A percentile compares a stretch with the other conserved stretches of the same genome.
These are phyloP conservation scores for Phaseolus lunatus DNA, from an alignment of 306 rosid species.

Conservation along the genomic window DNA sequence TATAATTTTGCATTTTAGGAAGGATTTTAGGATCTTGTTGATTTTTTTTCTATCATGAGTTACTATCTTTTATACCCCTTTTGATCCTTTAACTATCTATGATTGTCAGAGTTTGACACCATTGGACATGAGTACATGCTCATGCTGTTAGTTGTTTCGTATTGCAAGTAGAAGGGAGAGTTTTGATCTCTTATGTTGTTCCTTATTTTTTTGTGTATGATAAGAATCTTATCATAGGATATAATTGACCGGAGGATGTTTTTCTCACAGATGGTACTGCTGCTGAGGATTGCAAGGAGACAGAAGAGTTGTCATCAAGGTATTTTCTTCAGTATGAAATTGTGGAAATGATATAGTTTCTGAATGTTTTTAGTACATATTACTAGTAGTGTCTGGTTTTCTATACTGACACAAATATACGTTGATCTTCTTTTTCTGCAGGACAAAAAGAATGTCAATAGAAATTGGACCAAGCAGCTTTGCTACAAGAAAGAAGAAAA, in stretches of 20 bases:
- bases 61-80: too few relatives aligned
- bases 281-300: constrained; percentile 57
- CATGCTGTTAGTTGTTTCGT: background rate
- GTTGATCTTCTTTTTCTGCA: constrained; percentile 49
- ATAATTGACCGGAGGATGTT: constrained; percentile 16
- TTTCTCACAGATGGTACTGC: constrained; percentile 52
- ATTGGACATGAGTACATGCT: background rate
- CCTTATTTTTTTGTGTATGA: background rate
- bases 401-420: background rate
- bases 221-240: too few relatives aligned
- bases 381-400: background rate
- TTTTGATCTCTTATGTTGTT: constrained; percentile 14
- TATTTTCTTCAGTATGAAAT: constrained; percentile 47
- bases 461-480: constrained; percentile 92
- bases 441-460: constrained; percentile 84
- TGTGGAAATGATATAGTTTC: background rate
- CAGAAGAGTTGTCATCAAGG: constrained; percentile 72
- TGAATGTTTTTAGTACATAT: background rate
- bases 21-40: too few relatives aligned
- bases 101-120: too few relatives aligned
- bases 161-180: background rate
- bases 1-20: too few relatives aligned
- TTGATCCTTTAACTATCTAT: too few relatives aligned
- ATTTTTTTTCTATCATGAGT: too few relatives aligned
- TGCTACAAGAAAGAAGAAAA: constrained; percentile 94